phyloP scores from a whole-genome alignment of 1,284 basidiomycete genomes.

The Meira nashicola region DNA sequence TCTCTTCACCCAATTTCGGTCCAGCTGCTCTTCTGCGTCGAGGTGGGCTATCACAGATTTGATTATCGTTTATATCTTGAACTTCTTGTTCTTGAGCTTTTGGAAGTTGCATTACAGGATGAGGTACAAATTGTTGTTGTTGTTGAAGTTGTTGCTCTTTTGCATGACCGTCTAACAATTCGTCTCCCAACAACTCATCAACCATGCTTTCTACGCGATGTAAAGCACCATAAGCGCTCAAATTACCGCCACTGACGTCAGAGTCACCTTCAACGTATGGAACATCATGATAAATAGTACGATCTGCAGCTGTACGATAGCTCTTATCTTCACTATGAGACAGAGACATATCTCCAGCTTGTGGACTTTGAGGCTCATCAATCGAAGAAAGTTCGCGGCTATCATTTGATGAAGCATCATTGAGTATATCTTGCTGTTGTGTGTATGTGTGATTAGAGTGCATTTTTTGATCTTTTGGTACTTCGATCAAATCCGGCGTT shows the following conservation, averaged over 20 bases:
- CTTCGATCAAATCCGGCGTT: constrained; percentile 11
- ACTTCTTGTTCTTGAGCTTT: neutral
- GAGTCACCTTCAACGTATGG: constrained; percentile 14
- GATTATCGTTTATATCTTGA: neutral
- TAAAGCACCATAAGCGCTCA: constrained; percentile 23
- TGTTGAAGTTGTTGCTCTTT: neutral
- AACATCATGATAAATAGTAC: constrained; percentile 8
- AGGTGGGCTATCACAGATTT: neutral
- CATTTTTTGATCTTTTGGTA: constrained; percentile 2
- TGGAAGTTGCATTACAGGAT: neutral
- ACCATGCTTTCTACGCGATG: constrained; percentile 47
- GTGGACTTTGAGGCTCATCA: constrained; percentile 25
- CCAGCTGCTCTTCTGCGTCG: constrained; percentile 3
- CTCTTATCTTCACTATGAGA: constrained; percentile 15
- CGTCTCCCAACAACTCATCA: constrained; percentile 40
- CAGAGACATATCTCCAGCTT: neutral
- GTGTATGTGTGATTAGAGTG: neutral
- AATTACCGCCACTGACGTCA: constrained; percentile 27
- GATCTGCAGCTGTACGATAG: constrained; percentile 13
- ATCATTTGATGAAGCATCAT: constrained; percentile 14
- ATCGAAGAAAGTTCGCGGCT: constrained; percentile 32
- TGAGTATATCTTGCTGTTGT: neutral
- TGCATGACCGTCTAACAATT: neutral
- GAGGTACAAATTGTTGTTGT: neutral
- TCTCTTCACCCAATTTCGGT: constrained; percentile 1